Conservation (phyloP, 106 monocot genomes). For the Dendrobium chrysotoxum region DNA sequence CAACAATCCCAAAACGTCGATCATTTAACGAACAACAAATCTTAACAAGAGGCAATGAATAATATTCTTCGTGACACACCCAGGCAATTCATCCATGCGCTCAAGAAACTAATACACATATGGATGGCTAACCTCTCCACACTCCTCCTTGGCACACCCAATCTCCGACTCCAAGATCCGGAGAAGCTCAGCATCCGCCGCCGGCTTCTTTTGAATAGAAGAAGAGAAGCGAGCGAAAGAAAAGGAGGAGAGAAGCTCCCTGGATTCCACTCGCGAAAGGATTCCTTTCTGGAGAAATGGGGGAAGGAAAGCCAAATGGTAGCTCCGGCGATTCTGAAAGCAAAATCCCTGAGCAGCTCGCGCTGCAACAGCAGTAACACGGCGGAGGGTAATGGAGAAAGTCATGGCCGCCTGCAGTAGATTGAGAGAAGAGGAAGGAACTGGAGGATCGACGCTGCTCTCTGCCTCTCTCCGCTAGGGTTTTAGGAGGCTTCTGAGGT, state of each 20-base stretch:
- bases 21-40: neutral
- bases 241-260: neutral
- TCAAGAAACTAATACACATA: neutral
- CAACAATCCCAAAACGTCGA: neutral
- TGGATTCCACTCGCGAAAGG: constrained; percentile 1
- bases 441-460: neutral
- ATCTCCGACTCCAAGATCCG: constrained; percentile 3
- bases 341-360: neutral
- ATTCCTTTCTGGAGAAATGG: neutral
- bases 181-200: neutral
- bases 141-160: neutral
- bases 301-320: neutral
- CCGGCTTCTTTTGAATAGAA: neutral
- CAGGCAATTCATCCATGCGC: neutral
- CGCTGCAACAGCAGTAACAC: neutral
- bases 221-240: neutral
- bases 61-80: neutral
- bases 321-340: neutral
- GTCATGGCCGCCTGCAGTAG: neutral
- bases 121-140: neutral
- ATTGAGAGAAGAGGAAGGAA: neutral
- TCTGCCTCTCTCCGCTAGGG: neutral
- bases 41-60: neutral
- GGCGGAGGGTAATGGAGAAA: neutral
- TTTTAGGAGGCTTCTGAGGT: neutral